Base-by-base conservation (phyloP, 371 early-diverging fungal genomes). In the Batrachochytrium dendrobatidis region DNA sequence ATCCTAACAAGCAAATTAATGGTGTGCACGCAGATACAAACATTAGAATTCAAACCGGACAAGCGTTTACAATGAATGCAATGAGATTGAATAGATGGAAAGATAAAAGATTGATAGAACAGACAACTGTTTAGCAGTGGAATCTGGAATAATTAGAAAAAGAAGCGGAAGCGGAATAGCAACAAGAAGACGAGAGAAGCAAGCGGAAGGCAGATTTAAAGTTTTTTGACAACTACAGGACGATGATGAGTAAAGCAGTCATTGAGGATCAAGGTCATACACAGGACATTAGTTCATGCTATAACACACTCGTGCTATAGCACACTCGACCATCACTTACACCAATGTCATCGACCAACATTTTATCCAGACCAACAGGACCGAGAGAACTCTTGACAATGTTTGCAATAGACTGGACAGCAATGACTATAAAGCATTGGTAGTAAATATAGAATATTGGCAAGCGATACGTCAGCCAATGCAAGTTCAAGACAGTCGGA, bases 341-440 rank as follows among this genome's bases (percentile, higher is more conserved):
- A 53, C 99, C 99, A 80, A 98, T 94, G 65, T 96, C 96, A 73
- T 99, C 99, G 24, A 99, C 95, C 63, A 99, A 82, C 99, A 99
- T 99, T 81, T 99, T 99, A 81, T 99, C 99, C 56, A 99, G 83
- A 18, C 99, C 99, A 53, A 99, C 95, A 20, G 99, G 99, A 12
- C 99, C 99, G 65, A 98, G 85, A 32, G 99, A 98, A 25, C 92
- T 92, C 78, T 95, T 96, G 53, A 99, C 94, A 66, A 98, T 90
- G 70, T 98, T 98, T 62, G 98, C 94, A 66, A 99, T 90, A 43
- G 98, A 88, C 44, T 86, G 54, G 2, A 84, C 89, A 6, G 90
- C 89, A 66, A 85, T 70, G 49, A 88, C 88, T 87, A 64, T 18
- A 24, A 10, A 1, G 18, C 26, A 15, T 10, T 32, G 18, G 45